Evolutionary conservation across 1,139 yeast genomes (phyloP), one percentile per base, ranked within the genome.

Genomic region (Scheffersomyces quercinus): DNA sequence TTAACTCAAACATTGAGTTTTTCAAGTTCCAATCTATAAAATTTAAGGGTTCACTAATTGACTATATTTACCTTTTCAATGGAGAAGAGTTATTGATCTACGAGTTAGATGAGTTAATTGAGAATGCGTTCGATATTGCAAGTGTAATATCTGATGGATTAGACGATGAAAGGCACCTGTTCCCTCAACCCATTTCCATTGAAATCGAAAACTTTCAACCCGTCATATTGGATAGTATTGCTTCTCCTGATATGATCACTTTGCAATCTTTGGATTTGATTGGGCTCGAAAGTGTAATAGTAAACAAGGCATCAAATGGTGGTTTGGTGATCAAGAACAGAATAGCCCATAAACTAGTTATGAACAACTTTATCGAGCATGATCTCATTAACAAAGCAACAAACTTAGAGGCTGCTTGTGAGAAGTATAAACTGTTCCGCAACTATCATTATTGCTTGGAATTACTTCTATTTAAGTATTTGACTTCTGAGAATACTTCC

Each of bases 391-490:
- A 31, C 5, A 31, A 10, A 14, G 15, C 35, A 31, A 60, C 28
- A 56, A 57, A 12, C 46, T 49, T 3, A 54, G 52, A 13, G 47
- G 35, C 13, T 32, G 41, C 35, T 8, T 30, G 59, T 35, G 45
- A 47, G 9, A 68, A 64, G 42, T 73, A 69, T 46, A 44, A 54
- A 15, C 41, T 45, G 7, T 72, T 71, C 51, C 49, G 57, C 9
- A 68, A 64, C 45, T 74, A 67, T 46, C 53, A 60, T 35, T 73
- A 72, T 48, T 70, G 77, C 40, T 57, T 74, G 33, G 79, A 74
- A 46, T 54, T 74, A 24, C 52, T 74, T 8, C 56, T 74, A 9
- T 73, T 69, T 49, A 64, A 66, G 39, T 64, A 65, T 43, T 58
- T 73, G 29, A 64, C 70, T 2, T 50, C 46, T 12, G 49, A 45